Base-by-base conservation (phyloP, 2,329 filamentous ascomycete species). In the Alternaria sp. region DNA sequence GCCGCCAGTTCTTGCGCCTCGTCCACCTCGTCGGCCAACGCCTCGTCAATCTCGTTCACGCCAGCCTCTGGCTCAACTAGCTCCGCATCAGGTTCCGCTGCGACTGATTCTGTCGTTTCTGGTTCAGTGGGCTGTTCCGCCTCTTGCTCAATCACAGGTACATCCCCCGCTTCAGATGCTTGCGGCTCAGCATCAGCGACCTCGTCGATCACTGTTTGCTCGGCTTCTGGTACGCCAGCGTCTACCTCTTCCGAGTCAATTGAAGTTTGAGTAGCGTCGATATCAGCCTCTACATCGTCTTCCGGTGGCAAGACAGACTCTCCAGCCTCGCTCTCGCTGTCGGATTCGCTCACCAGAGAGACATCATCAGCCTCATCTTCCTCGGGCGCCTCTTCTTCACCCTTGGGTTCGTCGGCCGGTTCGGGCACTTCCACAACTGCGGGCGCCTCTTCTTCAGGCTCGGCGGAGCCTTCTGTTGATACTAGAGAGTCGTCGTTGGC, bases 381-480 rank as follows among this genome's bases (percentile, higher is more conserved):
- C 14, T 46, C 32, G 9, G 22, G 5, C 4, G 27, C 53, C 3
- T 45, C 49, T 11, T 57, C 52, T 22, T 36, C 36, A 25, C 28
- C 40, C 7, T 25, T 12, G 14, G 50, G 40, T 11, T 57, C 51
- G 14, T 64, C 61, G 4, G 22, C 34, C 27, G 63, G 59, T 27
- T 63, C 58, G 4, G 40, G 11, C 10, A 60, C 48, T 9, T 56
- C 34, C 7, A 43, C 53, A 36, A 54, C 28, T 16, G 59, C 56
- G 12, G 30, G 6, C 8, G 54, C 25, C 18, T 62, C 62, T 41
- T 52, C 46, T 40, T 56, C 46, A 5, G 46, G 20, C 25, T 45
- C 62, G 44, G 52, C 45, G 7, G 54, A 55, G 12, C 41, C 46
- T 52, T 57, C 46, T n/a, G 41, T 34, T 22, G 58, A 60, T 20